A percentile compares a stretch with the other conserved stretches of the same genome.
Evolutionary conservation across 192 early-diverging fungal species (phyloP).

Genomic region (Backusella liffmaniae): DNA sequence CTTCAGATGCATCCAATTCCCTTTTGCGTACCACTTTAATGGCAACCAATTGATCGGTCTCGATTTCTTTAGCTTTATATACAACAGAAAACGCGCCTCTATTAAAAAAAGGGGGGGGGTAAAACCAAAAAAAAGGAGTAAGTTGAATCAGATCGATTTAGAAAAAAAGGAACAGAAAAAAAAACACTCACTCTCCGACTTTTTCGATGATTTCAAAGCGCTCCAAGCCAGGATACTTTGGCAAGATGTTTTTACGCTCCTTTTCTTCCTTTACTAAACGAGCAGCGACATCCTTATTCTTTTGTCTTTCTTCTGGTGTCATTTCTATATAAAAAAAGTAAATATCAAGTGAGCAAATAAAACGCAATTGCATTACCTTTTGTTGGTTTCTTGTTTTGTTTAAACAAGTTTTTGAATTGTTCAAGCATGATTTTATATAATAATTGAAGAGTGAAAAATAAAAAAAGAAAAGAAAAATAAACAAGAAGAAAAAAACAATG

Average conservation of each 20-base stretch:
- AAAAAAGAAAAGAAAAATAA: background rate
- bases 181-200: constrained; percentile 67
- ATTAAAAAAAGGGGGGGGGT: background rate
- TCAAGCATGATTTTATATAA: background rate
- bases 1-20: constrained; percentile 71
- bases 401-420: constrained; percentile 8
- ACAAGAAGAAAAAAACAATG: background rate
- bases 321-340: background rate
- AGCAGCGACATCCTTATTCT: constrained; percentile 41
- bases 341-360: background rate
- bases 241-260: constrained; percentile 46
- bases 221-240: constrained; percentile 59
- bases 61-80: constrained; percentile 67
- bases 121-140: background rate
- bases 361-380: constrained; percentile 10
- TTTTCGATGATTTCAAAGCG: constrained; percentile 59
- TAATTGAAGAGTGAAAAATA: background rate
- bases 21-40: constrained; percentile 82
- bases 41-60: constrained; percentile 68
- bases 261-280: constrained; percentile 53
- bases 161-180: background rate
- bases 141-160: background rate
- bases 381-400: constrained; percentile 1
- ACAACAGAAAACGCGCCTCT: constrained; percentile 88
- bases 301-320: constrained; percentile 15